Evolutionary conservation across 2,329 filamentous ascomycete genomes (phyloP), one percentile per base, ranked within the genome.

Genomic region (Coniochaeta pulveracea): DNA sequence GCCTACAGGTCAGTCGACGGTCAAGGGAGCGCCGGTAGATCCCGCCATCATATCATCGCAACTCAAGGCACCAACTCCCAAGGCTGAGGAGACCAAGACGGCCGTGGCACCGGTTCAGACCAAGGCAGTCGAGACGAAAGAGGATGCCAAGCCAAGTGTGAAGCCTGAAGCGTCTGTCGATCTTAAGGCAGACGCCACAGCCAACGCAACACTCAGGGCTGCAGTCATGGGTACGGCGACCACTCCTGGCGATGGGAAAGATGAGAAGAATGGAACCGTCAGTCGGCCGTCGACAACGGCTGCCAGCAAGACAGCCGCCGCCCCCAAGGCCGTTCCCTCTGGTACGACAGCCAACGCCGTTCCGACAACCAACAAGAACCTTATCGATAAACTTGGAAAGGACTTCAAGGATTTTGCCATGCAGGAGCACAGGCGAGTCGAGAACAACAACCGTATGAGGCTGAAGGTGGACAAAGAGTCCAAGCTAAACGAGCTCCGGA

Each of bases 401-500:
- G 67, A 71, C 2, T 82, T 81, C 54, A 80, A 75, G 51, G 63
- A 56, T 7, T 82, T 82, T 51, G 76, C 75, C 14, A 64, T 56
- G 16, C 64, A 65, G 38, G 65, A 76, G 49, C 64, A 69, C 36
- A 60, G 58, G 36, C 66, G 64, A 37, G 66, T 66, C 5, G 71
- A 77, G 46, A 71, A 75, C 47, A 62, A 55, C 24, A 64, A 75
- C 28, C 61, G 54, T 40, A 69, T 57, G 44, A 79, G 77, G 52
- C 66, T 67, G 8, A 75, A 69, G 50, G 69, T 68, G 38, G 91
- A 96, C 53, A 93, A 93, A 54, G 85, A 88, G 44, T 77, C 91
- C 43, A 95, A 93, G 57, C 58, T 98, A 40, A 93, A 85, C 38
- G 91, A 98, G 58, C 61, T 98, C 37, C 93, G 91, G 66, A 94